Conservation (phyloP, 305 asterid species). For the Monarda citriodora region DNA sequence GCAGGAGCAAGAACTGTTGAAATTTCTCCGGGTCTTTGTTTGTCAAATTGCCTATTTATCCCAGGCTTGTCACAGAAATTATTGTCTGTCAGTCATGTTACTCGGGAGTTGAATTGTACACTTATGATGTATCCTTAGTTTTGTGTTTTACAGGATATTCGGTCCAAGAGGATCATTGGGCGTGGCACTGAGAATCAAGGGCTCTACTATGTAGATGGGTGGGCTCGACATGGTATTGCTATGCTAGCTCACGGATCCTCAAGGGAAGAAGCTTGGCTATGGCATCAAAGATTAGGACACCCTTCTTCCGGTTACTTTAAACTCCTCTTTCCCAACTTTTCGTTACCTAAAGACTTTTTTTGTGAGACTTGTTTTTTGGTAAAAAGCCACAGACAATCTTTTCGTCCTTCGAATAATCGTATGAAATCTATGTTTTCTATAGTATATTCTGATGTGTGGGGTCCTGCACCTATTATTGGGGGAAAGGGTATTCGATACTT, state of each 20-base stretch:
- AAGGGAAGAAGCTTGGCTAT: background rate
- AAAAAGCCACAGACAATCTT: slow-evolving; percentile 6
- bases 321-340: background rate
- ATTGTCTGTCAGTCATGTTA: too few species aligned
- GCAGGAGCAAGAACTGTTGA: too few species aligned
- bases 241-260: background rate
- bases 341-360: background rate
- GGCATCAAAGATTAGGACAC: background rate
- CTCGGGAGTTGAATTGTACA: too few species aligned
- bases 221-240: background rate
- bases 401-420: too few species aligned
- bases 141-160: too few species aligned
- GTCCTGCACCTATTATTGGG: background rate
- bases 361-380: slow-evolving; percentile 3
- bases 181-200: background rate
- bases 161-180: too few species aligned
- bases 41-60: too few species aligned
- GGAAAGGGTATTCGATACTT: background rate
- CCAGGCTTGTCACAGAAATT: too few species aligned
- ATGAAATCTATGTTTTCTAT: background rate
- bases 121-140: too few species aligned
- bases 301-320: background rate
- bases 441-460: too few species aligned
- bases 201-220: too few species aligned
- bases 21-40: too few species aligned